phyloP scores from a whole-genome alignment of 2,329 filamentous ascomycete genomes.

The Penicillium sp. region DNA sequence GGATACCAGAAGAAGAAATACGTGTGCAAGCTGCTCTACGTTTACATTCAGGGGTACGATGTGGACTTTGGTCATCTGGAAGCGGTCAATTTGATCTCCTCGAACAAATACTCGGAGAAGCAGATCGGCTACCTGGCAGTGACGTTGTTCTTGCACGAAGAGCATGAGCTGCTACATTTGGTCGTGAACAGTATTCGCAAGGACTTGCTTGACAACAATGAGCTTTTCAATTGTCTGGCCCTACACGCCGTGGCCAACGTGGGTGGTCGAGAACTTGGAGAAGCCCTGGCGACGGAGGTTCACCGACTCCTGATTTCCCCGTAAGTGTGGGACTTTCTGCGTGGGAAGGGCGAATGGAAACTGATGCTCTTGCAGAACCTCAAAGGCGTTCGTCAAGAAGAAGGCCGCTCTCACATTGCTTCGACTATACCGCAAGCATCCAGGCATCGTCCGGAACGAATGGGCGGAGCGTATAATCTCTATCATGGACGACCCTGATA shows the following conservation, averaged over 20 bases:
- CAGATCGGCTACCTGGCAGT: conserved; percentile 98
- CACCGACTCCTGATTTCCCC: conserved; percentile 91
- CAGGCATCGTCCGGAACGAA: conserved; percentile 87
- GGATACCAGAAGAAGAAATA: conserved; percentile 99
- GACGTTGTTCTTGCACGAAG: conserved; percentile 92
- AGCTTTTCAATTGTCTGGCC: conserved; percentile 94
- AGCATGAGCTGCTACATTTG: conserved; percentile 90
- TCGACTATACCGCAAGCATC: conserved; percentile 88
- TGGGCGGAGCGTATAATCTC: conserved; percentile 98
- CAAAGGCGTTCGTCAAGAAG: conserved; percentile 98
- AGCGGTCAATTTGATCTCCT: conserved; percentile 94
- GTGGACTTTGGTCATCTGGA: conserved; percentile 98
- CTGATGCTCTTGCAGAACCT: conserved; percentile 47
- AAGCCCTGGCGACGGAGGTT: conserved; percentile 84
- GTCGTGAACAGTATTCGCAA: conserved; percentile 99
- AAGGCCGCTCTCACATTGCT: conserved; percentile 93
- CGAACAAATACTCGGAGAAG: conserved; percentile 96
- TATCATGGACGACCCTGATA: conserved; percentile 93
- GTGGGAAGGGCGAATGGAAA: conserved; percentile 31
- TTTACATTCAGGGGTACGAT: conserved; percentile 98
- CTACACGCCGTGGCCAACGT: conserved; percentile 98
- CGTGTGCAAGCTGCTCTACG: conserved; percentile 98
- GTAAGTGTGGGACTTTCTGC: conserved; percentile 48
- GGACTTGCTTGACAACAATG: conserved; percentile 88
- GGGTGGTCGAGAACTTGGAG: conserved; percentile 92